Evolutionary conservation across 192 early-diverging fungal genomes (phyloP).

Genomic region (Spinellus fusiger): DNA sequence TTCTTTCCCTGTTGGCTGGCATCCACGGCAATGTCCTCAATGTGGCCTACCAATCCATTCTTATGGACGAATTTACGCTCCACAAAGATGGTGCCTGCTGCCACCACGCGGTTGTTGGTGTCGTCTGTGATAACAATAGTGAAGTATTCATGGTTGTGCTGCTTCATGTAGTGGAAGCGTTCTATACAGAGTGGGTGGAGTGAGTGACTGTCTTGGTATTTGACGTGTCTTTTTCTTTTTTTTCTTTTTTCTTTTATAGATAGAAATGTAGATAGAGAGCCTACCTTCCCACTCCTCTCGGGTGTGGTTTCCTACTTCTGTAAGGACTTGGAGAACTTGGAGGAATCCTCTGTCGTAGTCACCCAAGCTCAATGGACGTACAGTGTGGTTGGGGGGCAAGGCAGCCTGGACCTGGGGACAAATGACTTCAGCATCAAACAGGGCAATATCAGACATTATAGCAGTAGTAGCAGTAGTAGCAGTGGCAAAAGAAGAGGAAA

Average conservation of each 20-base stretch:
- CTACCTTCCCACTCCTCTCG: conserved; percentile 65
- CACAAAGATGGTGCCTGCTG: conserved; percentile 73
- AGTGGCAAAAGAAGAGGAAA: not conserved
- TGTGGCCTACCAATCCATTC: conserved; percentile 75
- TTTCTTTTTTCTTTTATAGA: not conserved
- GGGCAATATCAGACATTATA: conserved; percentile 24
- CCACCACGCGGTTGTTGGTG: conserved; percentile 57
- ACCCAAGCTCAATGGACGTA: conserved; percentile 56
- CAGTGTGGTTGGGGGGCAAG: conserved; percentile 57
- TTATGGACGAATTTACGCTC: conserved; percentile 84
- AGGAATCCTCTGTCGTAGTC: conserved; percentile 78
- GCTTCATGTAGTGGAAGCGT: conserved; percentile 68
- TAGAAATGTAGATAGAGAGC: too few species aligned
- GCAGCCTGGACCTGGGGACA: conserved; percentile 58
- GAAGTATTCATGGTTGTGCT: conserved; percentile 74
- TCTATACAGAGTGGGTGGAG: conserved; percentile 26
- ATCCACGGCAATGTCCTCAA: conserved; percentile 70
- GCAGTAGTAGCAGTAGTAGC: too few species aligned
- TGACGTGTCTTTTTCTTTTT: not conserved
- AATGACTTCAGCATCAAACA: conserved; percentile 63
- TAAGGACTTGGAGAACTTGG: conserved; percentile 58
- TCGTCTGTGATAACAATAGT: conserved; percentile 77
- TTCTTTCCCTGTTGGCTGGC: conserved; percentile 55
- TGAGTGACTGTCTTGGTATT: not conserved
- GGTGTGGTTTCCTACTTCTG: conserved; percentile 67